Conservation (phyloP, 169 alveolate species). For the Plasmodium vivax region DNA sequence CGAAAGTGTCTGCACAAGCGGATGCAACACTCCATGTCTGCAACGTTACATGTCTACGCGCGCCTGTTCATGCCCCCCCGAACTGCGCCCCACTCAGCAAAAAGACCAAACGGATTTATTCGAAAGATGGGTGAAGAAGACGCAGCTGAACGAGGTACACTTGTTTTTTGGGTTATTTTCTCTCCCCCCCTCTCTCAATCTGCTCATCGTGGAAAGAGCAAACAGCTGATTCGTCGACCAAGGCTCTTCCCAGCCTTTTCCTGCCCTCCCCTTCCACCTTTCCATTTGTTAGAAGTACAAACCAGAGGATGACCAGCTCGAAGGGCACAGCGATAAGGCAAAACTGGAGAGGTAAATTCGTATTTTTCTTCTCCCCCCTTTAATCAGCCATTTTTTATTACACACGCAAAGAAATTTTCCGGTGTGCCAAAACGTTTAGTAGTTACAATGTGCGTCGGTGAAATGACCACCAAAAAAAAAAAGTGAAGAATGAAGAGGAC, state of each 20-base stretch:
- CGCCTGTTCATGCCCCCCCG: neutral
- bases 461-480: neutral
- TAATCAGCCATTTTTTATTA: neutral
- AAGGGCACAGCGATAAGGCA: neutral
- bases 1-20: neutral
- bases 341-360: neutral
- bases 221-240: neutral
- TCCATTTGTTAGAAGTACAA: constrained; percentile 15
- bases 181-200: neutral
- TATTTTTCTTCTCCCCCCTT: neutral
- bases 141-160: constrained; percentile 25
- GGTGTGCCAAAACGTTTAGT: neutral
- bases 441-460: neutral
- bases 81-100: neutral
- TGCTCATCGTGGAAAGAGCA: neutral
- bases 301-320: neutral
- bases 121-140: constrained; percentile 40
- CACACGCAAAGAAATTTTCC: neutral
- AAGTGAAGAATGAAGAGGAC: neutral
- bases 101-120: constrained; percentile 21
- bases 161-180: constrained; percentile 1
- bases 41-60: neutral
- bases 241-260: neutral
- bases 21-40: neutral
- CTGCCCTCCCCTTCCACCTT: neutral